Base-by-base conservation (phyloP, 108 stramenopile species). In the Epithemia pelagica region DNA sequence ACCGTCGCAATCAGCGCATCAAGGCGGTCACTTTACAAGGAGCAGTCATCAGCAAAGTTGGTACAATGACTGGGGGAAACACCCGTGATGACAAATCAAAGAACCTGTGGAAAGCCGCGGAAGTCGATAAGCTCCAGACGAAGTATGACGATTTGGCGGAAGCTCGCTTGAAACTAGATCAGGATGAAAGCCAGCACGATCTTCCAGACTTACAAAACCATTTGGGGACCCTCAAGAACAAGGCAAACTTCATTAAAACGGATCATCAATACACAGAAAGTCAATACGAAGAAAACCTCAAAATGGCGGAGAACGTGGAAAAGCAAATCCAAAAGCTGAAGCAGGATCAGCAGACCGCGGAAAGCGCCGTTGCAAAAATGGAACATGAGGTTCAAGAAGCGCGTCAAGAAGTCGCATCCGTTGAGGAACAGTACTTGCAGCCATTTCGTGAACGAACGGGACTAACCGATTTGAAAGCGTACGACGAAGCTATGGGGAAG, bases 21-120 rank as follows among this genome's bases (percentile, higher is more conserved):
- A 97, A 97, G 76, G 96, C 96, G 2, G 97, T 99, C 52, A 97
- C 97, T 2, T 31, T 98, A 28, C 87, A 78, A 28, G 98, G 98
- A 7, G 87, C 88, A 30, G 90, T 97, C 56, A 97, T 99, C 65
- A 85, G 85, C 79, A 98, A 97, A 78, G 91, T 94, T 18, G 98
- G 97, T 28, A 96, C 94, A 58, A 99, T 99, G 96, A 99, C 96
- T 5, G 98, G 98, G 5, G 98, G 98, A 58, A 80, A 85, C 19
- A 78, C 85, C 29, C 62, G 62, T 54, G 78, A 75, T 60, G 90
- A 91, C 22, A 80, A 83, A 52, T 70, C 65, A 67, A 80, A 78
- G 63, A 88, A 87, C 26, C 77, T 89, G 30, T 92, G 85, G 89
- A 81, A 82, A 33, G 86, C 90, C 56, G 79, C 80, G 62, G 90